phyloP scores from a whole-genome alignment of 1,284 basidiomycete genomes.

The Pyrrhoderma noxium region DNA sequence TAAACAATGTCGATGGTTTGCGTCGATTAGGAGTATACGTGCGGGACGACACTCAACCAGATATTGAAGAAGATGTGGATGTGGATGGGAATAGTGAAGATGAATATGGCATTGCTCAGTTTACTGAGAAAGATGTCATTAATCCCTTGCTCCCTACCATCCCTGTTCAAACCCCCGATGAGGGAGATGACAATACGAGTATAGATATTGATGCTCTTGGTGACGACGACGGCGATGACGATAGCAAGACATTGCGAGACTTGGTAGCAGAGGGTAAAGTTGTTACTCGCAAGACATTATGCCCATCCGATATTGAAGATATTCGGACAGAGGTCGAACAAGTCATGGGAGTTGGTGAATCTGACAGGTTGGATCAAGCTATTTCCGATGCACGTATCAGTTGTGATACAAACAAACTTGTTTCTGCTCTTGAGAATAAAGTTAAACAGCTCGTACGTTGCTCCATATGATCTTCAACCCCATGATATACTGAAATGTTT shows the following conservation, averaged over 20 bases:
- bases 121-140: conserved; percentile 64
- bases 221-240: conserved; percentile 29
- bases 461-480: neutral
- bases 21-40: conserved; percentile 60
- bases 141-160: conserved; percentile 24
- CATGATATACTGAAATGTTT: no score
- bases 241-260: conserved; percentile 37
- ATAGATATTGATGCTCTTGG: no score
- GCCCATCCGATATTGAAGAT: conserved; percentile 21
- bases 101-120: conserved; percentile 64
- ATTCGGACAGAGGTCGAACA: conserved; percentile 36
- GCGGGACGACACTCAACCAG: conserved; percentile 44
- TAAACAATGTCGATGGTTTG: conserved; percentile 1
- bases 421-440: conserved; percentile 54
- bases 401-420: conserved; percentile 40
- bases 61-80: conserved; percentile 71
- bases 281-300: conserved; percentile 25
- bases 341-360: conserved; percentile 37
- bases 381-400: conserved; percentile 42
- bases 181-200: no score
- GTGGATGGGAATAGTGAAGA: conserved; percentile 61
- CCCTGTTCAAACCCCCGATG: conserved; percentile 19
- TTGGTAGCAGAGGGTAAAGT: conserved; percentile 46
- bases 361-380: conserved; percentile 41
- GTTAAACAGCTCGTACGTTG: conserved; percentile 47